phyloP scores from a whole-genome alignment of 2,329 filamentous ascomycete species.

The Ophioceras dolichostomum region DNA sequence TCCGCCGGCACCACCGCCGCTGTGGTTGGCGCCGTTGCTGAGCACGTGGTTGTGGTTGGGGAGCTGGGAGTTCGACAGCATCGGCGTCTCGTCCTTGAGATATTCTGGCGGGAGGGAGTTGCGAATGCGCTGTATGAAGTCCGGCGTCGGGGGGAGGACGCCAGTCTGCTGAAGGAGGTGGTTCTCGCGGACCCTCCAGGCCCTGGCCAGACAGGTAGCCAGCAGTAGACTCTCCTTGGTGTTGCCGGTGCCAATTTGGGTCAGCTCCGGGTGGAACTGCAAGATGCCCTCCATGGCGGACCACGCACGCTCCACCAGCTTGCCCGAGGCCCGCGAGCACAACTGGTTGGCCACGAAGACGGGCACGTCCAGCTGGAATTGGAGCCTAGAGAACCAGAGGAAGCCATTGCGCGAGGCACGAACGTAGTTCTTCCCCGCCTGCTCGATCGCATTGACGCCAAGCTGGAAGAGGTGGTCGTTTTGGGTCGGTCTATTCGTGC shows the following conservation, averaged over 20 bases:
- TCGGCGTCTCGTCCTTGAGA: conserved; percentile 15
- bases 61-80: conserved; percentile 1
- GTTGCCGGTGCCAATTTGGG: conserved; percentile 31
- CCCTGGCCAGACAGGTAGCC: conserved; percentile 35
- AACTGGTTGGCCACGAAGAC: conserved; percentile 43
- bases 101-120: conserved; percentile 27
- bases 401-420: conserved; percentile 32
- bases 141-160: conserved; percentile 25
- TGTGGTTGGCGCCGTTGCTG: too few species aligned
- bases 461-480: conserved; percentile 45
- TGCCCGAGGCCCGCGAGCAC: conserved; percentile 32
- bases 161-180: conserved; percentile 17
- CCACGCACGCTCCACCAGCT: conserved; percentile 43
- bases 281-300: conserved; percentile 31
- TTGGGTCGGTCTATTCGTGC: too few species aligned
- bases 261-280: conserved; percentile 34
- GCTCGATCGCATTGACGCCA: conserved; percentile 33
- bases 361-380: conserved; percentile 45
- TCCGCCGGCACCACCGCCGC: too few species aligned
- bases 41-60: conserved; percentile 3
- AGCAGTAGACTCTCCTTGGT: conserved; percentile 30
- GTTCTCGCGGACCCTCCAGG: conserved; percentile 38
- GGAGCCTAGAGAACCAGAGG: conserved; percentile 39
- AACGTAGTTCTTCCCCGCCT: conserved; percentile 30
- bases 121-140: conserved; percentile 32